Conservation (phyloP, 331 rosid species). For the Spiraea crenata region DNA sequence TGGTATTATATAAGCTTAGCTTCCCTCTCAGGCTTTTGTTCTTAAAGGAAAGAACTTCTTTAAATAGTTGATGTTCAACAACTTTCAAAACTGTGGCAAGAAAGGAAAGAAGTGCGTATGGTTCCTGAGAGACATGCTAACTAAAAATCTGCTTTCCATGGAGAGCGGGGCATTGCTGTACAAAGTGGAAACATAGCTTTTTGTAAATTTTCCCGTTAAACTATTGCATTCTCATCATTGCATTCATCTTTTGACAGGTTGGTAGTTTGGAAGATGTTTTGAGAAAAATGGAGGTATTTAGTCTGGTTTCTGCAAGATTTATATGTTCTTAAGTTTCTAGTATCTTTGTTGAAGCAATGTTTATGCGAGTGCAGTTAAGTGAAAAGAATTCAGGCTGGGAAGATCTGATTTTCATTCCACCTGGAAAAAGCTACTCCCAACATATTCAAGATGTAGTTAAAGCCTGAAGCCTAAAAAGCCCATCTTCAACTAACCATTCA, state of each 20-base stretch:
- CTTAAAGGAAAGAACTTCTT: not conserved
- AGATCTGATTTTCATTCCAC: constrained; percentile 92
- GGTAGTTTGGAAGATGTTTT: constrained; percentile 94
- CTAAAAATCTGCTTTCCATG: too few species aligned
- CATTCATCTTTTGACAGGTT: constrained; percentile 51
- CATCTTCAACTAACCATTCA: constrained; percentile 40
- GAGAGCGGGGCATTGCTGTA: too few species aligned
- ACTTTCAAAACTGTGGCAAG: not conserved
- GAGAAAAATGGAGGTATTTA: constrained; percentile 87
- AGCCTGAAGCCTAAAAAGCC: constrained; percentile 33
- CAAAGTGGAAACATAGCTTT: not conserved
- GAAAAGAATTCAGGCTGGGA: constrained; percentile 88
- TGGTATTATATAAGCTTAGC: constrained; percentile 44
- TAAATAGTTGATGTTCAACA: not conserved
- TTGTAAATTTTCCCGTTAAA: not conserved
- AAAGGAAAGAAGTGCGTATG: not conserved
- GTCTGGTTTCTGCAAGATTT: constrained; percentile 1
- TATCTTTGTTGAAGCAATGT: constrained; percentile 12
- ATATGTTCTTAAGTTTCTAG: not conserved
- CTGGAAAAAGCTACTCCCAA: constrained; percentile 83
- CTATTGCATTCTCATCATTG: constrained; percentile 20
- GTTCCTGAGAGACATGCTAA: not conserved
- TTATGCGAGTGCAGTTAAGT: constrained; percentile 56
- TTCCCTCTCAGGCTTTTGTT: constrained; percentile 2
- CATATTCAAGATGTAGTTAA: constrained; percentile 69